phyloP scores from a whole-genome alignment of 1,284 basidiomycete species.

The Ceratobasidium sp. region DNA sequence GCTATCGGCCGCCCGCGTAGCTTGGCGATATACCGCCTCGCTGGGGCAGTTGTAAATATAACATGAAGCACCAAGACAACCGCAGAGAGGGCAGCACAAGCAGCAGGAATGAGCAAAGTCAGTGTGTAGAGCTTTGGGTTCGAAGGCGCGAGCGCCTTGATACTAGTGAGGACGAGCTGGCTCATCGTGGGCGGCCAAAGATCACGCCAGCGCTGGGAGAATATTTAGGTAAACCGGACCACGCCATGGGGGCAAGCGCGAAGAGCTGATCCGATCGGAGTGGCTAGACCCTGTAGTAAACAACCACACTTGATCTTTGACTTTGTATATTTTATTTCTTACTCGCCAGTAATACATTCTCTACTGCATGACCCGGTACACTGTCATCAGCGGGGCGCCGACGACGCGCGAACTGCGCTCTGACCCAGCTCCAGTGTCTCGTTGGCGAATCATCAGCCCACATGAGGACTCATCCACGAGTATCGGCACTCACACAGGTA shows the following conservation, averaged over 20 bases:
- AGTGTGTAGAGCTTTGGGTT: not conserved
- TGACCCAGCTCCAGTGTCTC: not conserved
- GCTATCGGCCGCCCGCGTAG: slow-evolving; percentile 1
- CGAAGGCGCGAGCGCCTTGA: not conserved
- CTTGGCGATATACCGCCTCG: slow-evolving; percentile 19
- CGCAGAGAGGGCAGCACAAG: slow-evolving; percentile 8
- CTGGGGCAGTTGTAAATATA: not conserved
- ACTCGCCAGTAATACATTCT: not conserved
- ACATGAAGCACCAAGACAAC: slow-evolving; percentile 4
- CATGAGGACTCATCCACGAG: not conserved
- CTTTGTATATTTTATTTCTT: not conserved
- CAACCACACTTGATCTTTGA: not conserved
- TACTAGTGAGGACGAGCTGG: slow-evolving; percentile 5
- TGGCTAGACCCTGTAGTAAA: not conserved
- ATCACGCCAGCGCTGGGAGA: not conserved
- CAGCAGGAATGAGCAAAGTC: slow-evolving; percentile 24
- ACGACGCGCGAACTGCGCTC: slow-evolving; percentile 30
- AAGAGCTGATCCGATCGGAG: not conserved
- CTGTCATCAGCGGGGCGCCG: slow-evolving; percentile 35
- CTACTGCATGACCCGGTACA: slow-evolving; percentile 12
- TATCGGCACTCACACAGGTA: not conserved
- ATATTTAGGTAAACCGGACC: not conserved
- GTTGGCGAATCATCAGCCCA: slow-evolving; percentile 24
- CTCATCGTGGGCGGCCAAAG: slow-evolving; percentile 7
- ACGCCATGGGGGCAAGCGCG: not conserved